phyloP scores from a whole-genome alignment of 495 filamentous ascomycete species.

The Annulohypoxylon moriforme region DNA sequence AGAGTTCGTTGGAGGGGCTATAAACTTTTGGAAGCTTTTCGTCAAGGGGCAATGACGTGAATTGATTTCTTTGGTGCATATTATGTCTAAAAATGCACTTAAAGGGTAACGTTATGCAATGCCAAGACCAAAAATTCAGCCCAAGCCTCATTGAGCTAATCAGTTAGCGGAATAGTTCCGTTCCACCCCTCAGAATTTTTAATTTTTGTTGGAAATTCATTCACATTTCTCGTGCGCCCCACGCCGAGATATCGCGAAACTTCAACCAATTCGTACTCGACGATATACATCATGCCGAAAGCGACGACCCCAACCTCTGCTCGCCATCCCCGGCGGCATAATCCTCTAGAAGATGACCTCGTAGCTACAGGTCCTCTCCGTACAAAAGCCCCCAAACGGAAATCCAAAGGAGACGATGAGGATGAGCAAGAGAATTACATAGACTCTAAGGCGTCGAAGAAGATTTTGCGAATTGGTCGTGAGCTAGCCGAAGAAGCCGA shows the following conservation, averaged over 20 bases:
- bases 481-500: constrained; percentile 81
- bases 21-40: neutral
- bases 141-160: constrained; percentile 31
- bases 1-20: constrained; percentile 24
- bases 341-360: constrained; percentile 79
- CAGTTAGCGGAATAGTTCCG: constrained; percentile 36
- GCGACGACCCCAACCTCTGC: constrained; percentile 56
- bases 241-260: constrained; percentile 21
- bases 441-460: constrained; percentile 85
- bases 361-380: constrained; percentile 70
- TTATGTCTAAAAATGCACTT: neutral
- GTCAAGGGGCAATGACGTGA: constrained; percentile 45
- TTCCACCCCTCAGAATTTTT: constrained; percentile 43
- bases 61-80: neutral
- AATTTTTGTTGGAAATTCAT: constrained; percentile 38
- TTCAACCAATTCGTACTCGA: neutral
- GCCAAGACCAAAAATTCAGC: neutral
- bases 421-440: constrained; percentile 76
- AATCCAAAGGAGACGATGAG: constrained; percentile 66
- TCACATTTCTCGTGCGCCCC: constrained; percentile 35
- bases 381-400: constrained; percentile 64
- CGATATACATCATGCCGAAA: constrained; percentile 61
- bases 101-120: neutral
- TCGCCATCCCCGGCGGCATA: constrained; percentile 64
- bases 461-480: constrained; percentile 87